A percentile compares a stretch with the other conserved stretches of the same genome.
Conservation (phyloP, 768 basidiomycete species). For the Mycena amicta region DNA sequence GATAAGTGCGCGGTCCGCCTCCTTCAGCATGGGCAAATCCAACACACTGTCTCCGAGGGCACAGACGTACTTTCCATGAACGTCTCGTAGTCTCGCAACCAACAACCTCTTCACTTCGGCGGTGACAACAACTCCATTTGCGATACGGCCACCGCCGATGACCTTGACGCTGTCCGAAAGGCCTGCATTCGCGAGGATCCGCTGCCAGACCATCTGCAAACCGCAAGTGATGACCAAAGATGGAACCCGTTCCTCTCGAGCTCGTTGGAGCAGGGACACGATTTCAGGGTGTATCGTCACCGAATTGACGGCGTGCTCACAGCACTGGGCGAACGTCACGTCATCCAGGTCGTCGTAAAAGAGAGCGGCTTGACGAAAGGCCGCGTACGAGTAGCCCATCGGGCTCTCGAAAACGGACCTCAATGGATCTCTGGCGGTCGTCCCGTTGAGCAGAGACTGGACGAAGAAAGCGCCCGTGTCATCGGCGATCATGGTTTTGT, state of each 20-base stretch:
- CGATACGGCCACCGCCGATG: conserved; percentile 24
- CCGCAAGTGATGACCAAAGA: conserved; percentile 24
- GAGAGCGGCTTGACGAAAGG: conserved; percentile 27
- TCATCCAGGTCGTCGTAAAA: conserved; percentile 23
- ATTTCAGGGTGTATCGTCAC: conserved; percentile 22
- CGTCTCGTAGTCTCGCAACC: conserved; percentile 21
- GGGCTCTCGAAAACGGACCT: conserved; percentile 25
- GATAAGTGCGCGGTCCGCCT: conserved; percentile 25
- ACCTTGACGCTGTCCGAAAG: conserved; percentile 25
- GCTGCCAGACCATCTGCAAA: conserved; percentile 21
- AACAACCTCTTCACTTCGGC: conserved; percentile 19
- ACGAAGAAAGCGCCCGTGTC: conserved; percentile 27
- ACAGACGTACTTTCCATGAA: conserved; percentile 22
- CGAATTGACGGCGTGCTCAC: conserved; percentile 21
- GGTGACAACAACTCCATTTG: conserved; percentile 25
- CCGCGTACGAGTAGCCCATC: conserved; percentile 26
- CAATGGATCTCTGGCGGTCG: conserved; percentile 17
- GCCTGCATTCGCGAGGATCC: conserved; percentile 20
- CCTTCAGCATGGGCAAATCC: conserved; percentile 28
- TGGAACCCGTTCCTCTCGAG: conserved; percentile 12
- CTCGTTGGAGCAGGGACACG: conserved; percentile 13
- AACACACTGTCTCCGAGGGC: conserved; percentile 29
- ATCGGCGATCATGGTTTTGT: conserved; percentile 24
- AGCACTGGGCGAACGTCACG: conserved; percentile 18
- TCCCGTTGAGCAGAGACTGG: conserved; percentile 11